These are phyloP conservation scores for Vitis riparia DNA, from an alignment of 164 flowering plant species.

Conservation along the genomic window DNA sequence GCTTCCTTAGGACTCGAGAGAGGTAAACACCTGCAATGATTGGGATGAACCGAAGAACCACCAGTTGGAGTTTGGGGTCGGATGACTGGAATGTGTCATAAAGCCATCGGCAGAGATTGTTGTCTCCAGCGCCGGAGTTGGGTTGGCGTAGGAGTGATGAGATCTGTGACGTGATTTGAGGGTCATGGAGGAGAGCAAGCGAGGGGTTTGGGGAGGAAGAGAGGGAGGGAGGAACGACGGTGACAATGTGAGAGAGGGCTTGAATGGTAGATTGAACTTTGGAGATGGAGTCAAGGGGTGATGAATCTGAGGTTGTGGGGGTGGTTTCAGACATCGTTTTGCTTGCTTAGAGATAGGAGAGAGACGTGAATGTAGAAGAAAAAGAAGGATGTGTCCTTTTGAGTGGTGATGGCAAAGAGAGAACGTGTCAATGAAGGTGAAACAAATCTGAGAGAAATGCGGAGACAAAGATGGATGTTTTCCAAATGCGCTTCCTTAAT, in stretches of 20 bases:
- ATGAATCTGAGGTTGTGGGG: constrained; percentile 4
- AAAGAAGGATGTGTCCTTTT: too few relatives aligned
- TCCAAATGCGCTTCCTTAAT: too few relatives aligned
- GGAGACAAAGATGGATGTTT: too few relatives aligned
- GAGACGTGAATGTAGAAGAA: too few relatives aligned
- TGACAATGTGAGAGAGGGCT: constrained; percentile 49
- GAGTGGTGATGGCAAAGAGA: too few relatives aligned
- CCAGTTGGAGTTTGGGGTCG: constrained; percentile 65
- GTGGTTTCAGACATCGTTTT: neutral
- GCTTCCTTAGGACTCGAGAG: constrained; percentile 50
- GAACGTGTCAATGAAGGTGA: too few relatives aligned
- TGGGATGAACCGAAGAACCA: constrained; percentile 75
- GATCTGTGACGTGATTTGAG: constrained; percentile 39
- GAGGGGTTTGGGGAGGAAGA: constrained; percentile 44
- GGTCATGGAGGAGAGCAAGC: constrained; percentile 55
- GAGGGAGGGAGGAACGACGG: constrained; percentile 41
- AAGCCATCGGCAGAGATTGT: constrained; percentile 90
- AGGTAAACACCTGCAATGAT: constrained; percentile 71
- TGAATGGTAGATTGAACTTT: constrained; percentile 43
- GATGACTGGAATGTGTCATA: constrained; percentile 89
- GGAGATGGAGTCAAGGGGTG: constrained; percentile 8
- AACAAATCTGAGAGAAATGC: too few relatives aligned
- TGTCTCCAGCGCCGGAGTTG: constrained; percentile 72
- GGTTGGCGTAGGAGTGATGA: constrained; percentile 64
- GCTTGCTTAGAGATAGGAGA: too few relatives aligned